Base-by-base conservation (phyloP, 2,329 filamentous ascomycete species). In the Rutstroemia sp. region DNA sequence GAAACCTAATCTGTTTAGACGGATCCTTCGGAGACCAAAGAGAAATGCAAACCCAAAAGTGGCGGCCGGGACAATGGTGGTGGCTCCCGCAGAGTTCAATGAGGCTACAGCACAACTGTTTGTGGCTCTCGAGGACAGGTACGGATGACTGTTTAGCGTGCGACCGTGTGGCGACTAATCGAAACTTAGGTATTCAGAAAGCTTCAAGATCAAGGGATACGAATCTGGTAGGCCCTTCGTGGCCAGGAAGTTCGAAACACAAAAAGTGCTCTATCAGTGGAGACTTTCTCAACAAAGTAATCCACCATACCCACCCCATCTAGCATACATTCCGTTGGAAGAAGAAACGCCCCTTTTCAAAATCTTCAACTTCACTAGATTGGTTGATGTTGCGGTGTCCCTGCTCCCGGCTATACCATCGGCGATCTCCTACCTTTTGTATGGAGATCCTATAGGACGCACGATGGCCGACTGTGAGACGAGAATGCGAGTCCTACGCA, bases 301-400 rank as follows among this genome's bases (percentile, higher is more conserved):
- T 14, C 57, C 50, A 3, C 21, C 51, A 36, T 69, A 67, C 34
- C 67, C 67, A 12, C 67, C 67, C n/a, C 65, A 67, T 56, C 56
- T 69, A 9, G 63, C 61, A 30, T 57, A 63, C 12, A 65, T 66
- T 16, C 65, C 65, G 12, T 57, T 60, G 7, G 59, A 62, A 38
- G 61, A 67, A 25, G 56, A 58, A 14, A 60, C 60, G 7, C 58
- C 61, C 14, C 55, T 63, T 25, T 56, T 63, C 4, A 57, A 63
- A 5, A 65, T 68, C 14, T 68, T 68, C 60, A 62, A 66, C 48
- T 59, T 58, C 48, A 64, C 61, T 54, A 53, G 64, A 36, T 48
- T 65, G 6, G 58, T 67, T 21, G 63, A 69, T 25, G 52, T 51
- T 14, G n/a, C 34, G 5, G 38, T 56, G 27, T 54, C 64, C n/a